Conservation (phyloP, 2,329 filamentous ascomycete genomes). For the Aspergillus glaucus region DNA sequence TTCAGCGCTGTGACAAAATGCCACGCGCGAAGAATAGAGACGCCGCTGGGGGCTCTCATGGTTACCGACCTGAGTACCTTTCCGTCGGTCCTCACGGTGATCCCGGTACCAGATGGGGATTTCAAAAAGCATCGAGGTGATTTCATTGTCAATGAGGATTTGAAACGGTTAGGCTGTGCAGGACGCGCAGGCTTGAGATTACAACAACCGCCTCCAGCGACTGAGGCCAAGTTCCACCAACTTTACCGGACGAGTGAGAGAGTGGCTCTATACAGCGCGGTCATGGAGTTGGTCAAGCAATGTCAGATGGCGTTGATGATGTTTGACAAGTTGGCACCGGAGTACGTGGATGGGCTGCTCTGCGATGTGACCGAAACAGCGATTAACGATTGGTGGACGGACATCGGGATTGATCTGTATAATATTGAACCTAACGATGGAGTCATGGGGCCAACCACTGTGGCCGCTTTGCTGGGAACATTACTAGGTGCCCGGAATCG, state of each 20-base stretch:
- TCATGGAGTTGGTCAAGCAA: conserved; percentile 81
- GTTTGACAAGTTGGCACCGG: conserved; percentile 78
- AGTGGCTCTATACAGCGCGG: conserved; percentile 68
- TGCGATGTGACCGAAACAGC: conserved; percentile 90
- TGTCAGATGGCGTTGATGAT: conserved; percentile 84
- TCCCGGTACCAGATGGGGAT: conserved; percentile 81
- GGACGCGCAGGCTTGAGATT: conserved; percentile 81
- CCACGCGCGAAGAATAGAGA: conserved; percentile 77
- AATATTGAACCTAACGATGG: conserved; percentile 90
- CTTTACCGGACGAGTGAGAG: conserved; percentile 83
- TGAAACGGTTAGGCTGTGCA: conserved; percentile 88
- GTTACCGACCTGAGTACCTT: conserved; percentile 91
- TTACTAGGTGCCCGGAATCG: conserved; percentile 86
- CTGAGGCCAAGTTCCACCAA: conserved; percentile 84
- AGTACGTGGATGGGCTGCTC: conserved; percentile 84
- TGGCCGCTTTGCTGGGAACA: conserved; percentile 78
- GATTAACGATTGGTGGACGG: conserved; percentile 91
- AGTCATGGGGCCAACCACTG: conserved; percentile 84
- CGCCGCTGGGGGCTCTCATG: conserved; percentile 76
- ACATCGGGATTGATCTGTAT: conserved; percentile 86
- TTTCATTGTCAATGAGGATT: conserved; percentile 89
- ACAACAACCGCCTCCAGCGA: conserved; percentile 68
- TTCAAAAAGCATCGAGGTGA: conserved; percentile 69
- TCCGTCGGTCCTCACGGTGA: conserved; percentile 86
- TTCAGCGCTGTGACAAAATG: conserved; percentile 80